Conservation (phyloP, 495 filamentous ascomycete species). For the Penicillium longicatenatum region DNA sequence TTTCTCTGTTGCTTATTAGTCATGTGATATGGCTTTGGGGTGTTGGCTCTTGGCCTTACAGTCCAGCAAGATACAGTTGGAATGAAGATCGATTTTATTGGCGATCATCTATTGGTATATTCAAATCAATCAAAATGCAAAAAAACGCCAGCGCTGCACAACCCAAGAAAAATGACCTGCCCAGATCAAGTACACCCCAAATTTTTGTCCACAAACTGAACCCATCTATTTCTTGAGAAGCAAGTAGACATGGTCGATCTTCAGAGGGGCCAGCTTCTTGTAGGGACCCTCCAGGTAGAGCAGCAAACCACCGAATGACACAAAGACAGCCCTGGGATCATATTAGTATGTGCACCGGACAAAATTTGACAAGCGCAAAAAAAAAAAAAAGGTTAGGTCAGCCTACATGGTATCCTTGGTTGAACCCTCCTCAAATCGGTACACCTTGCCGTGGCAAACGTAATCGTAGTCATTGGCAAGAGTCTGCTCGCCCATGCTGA, state of each 20-base stretch:
- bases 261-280: constrained; percentile 87
- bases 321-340: constrained; percentile 75
- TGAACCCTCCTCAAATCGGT: constrained; percentile 88
- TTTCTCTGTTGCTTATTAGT: too few relatives aligned
- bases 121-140: constrained; percentile 32
- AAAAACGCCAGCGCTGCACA: constrained; percentile 36
- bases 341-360: background rate
- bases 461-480: constrained; percentile 95
- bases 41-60: background rate
- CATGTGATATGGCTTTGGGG: too few relatives aligned
- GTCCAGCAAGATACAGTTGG: background rate
- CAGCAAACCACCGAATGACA: constrained; percentile 89
- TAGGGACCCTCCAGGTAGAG: constrained; percentile 91
- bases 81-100: constrained; percentile 22
- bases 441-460: constrained; percentile 96
- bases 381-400: background rate
- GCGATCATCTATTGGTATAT: constrained; percentile 32
- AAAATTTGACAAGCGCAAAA: background rate
- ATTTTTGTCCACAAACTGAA: constrained; percentile 16
- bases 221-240: constrained; percentile 78
- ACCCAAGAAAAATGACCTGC: constrained; percentile 27
- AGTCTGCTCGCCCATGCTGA: constrained; percentile 68
- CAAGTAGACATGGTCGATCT: constrained; percentile 92
- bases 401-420: constrained; percentile 83
- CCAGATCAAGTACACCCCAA: constrained; percentile 18